Conservation (phyloP, 2,329 filamentous ascomycete genomes). For the Leptographium lundbergii region DNA sequence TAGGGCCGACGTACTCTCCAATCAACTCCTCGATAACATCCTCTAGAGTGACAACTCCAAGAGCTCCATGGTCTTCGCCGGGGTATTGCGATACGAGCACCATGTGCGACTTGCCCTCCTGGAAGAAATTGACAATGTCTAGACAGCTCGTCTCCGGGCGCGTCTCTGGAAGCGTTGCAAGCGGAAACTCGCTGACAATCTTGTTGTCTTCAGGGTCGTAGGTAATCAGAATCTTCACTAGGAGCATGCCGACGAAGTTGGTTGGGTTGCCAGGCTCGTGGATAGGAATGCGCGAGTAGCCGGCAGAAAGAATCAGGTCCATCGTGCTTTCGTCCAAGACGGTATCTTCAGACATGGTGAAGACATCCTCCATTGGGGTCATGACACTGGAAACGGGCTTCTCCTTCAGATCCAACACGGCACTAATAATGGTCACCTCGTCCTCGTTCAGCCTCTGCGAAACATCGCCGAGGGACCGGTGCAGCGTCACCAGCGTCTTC, state of each 20-base stretch:
- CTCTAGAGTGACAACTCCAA: slow-evolving; percentile 90
- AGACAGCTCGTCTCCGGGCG: slow-evolving; percentile 90
- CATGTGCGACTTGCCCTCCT: slow-evolving; percentile 99
- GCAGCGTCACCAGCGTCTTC: slow-evolving; percentile 89
- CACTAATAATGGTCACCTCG: slow-evolving; percentile 97
- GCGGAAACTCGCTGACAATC: slow-evolving; percentile 75
- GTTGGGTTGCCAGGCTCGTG: slow-evolving; percentile 70
- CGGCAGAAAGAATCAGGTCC: slow-evolving; percentile 83
- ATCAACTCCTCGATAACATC: slow-evolving; percentile 98
- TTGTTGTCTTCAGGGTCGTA: slow-evolving; percentile 92
- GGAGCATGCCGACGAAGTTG: slow-evolving; percentile 93
- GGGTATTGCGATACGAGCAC: slow-evolving; percentile 84
- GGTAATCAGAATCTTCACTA: slow-evolving; percentile 97
- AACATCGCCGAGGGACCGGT: slow-evolving; percentile 78
- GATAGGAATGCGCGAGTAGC: slow-evolving; percentile 93
- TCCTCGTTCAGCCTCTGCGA: slow-evolving; percentile 89
- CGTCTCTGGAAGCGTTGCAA: slow-evolving; percentile 91
- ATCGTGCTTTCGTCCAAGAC: slow-evolving; percentile 88
- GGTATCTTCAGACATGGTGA: slow-evolving; percentile 91
- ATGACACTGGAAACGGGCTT: slow-evolving; percentile 93
- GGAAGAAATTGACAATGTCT: slow-evolving; percentile 99
- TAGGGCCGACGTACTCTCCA: slow-evolving; percentile 59
- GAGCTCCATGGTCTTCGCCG: slow-evolving; percentile 78
- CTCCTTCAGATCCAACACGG: slow-evolving; percentile 89
- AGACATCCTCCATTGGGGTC: slow-evolving; percentile 97